phyloP scores from a whole-genome alignment of 2,329 filamentous ascomycete species.

The Nemania bipapillata region DNA sequence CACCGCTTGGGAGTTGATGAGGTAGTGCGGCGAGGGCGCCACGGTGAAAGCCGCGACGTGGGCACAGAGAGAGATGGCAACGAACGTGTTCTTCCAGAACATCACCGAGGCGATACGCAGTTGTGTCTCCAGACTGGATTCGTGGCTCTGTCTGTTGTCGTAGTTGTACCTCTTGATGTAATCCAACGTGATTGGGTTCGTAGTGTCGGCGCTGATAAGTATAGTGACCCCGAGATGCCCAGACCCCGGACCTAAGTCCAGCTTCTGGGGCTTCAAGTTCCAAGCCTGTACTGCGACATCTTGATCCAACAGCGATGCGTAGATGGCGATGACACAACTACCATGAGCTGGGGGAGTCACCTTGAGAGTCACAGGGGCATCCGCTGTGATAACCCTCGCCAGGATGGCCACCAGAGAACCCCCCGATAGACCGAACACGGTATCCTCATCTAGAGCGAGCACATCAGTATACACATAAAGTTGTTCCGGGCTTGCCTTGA shows the following conservation, averaged over 20 bases:
- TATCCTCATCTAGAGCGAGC: not conserved
- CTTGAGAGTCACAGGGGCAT: not conserved
- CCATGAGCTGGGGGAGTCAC: not conserved
- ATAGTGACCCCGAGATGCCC: not conserved
- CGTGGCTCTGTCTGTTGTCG: not conserved
- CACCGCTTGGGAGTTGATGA: not conserved
- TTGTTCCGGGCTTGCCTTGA: too few relatives aligned
- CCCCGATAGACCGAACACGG: too few relatives aligned
- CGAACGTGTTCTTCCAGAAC: not conserved
- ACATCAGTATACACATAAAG: conserved; percentile 6
- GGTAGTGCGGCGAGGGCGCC: not conserved
- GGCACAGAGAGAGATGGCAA: not conserved
- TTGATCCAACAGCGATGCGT: not conserved
- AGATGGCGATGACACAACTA: not conserved
- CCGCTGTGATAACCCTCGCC: conserved; percentile 5
- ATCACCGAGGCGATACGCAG: not conserved
- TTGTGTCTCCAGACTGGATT: not conserved
- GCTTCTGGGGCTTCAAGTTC: not conserved
- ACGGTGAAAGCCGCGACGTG: not conserved
- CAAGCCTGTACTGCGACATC: not conserved
- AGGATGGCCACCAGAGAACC: not conserved
- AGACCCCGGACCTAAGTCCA: not conserved
- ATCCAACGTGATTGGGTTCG: not conserved
- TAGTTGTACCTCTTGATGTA: not conserved
- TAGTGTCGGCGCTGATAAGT: too few relatives aligned